A percentile compares a stretch with the other conserved stretches of the same genome.
phyloP scores from a whole-genome alignment of 2,329 filamentous ascomycete genomes.

The Ascocoryne sarcoides region DNA sequence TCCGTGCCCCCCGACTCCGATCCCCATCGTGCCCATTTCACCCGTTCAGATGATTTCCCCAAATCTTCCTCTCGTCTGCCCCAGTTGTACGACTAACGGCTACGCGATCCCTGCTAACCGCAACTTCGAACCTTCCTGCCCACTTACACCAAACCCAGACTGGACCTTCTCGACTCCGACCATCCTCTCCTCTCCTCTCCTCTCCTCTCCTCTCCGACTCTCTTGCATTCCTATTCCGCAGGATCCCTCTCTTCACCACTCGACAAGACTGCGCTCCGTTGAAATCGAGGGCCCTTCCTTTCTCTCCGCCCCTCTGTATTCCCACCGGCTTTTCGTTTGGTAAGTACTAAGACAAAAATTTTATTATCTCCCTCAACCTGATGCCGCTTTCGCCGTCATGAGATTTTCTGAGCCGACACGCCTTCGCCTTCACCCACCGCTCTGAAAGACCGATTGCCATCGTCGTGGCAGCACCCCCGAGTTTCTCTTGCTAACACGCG shows the following conservation, averaged over 20 bases:
- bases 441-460: neutral
- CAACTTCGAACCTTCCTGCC: neutral
- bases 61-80: too few relatives aligned
- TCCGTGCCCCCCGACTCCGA: conserved; percentile 1
- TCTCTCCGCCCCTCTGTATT: conserved; percentile 16
- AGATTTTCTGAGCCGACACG: conserved; percentile 20
- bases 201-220: neutral
- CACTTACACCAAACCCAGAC: conserved; percentile 1
- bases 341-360: conserved; percentile 16
- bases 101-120: neutral
- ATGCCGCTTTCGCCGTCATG: conserved; percentile 14
- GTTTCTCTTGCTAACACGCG: neutral
- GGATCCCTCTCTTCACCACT: neutral
- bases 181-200: conserved; percentile 1
- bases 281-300: conserved; percentile 19
- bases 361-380: conserved; percentile 6
- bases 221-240: conserved; percentile 3
- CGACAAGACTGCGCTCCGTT: conserved; percentile 2
- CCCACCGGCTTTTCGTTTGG: conserved; percentile 18
- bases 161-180: neutral
- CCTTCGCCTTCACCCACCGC: conserved; percentile 9
- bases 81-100: too few relatives aligned
- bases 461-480: neutral
- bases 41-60: too few relatives aligned
- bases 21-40: conserved; percentile 1